phyloP scores from a whole-genome alignment of 2,329 filamentous ascomycete species.

The Nothophaeocryptopus gaeumannii region DNA sequence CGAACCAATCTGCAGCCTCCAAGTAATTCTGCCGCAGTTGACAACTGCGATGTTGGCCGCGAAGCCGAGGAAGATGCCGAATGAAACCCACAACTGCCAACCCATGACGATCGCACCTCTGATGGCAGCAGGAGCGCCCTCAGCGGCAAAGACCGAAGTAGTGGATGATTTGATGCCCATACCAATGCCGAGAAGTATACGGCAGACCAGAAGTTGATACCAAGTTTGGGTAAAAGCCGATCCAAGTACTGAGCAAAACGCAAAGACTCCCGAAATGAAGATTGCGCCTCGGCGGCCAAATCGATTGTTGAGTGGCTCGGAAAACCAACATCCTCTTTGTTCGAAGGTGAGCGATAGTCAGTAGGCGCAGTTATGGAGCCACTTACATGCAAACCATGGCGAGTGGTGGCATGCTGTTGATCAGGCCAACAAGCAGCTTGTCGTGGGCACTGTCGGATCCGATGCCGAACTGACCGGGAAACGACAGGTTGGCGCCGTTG shows the following conservation, averaged over 20 bases:
- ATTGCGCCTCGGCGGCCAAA: constrained; percentile 72
- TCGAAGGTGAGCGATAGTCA: background rate
- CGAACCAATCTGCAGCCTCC: background rate
- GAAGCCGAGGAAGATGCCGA: constrained; percentile 64
- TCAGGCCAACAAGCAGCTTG: constrained; percentile 38
- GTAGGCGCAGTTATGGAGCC: background rate
- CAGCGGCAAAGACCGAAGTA: constrained; percentile 40
- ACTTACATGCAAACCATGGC: too few species aligned
- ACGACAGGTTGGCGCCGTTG: constrained; percentile 28
- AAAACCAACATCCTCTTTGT: constrained; percentile 64
- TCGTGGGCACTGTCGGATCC: constrained; percentile 3
- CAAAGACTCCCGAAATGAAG: constrained; percentile 71
- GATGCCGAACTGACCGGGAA: constrained; percentile 27
- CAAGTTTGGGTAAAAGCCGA: constrained; percentile 67
- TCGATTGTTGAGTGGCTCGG: constrained; percentile 65
- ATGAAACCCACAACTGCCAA: constrained; percentile 48
- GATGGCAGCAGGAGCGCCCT: constrained; percentile 51
- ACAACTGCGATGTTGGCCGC: constrained; percentile 52
- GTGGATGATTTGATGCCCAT: constrained; percentile 41
- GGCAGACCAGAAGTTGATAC: constrained; percentile 65
- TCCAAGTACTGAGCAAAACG: constrained; percentile 57
- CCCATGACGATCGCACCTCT: constrained; percentile 31
- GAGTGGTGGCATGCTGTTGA: constrained; percentile 31
- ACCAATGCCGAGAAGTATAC: constrained; percentile 66
- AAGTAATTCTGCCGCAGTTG: background rate